Evolutionary conservation across 202 grass and related monocot genomes (phyloP), one percentile per base, ranked within the genome.

Genomic region (Dendrocalamus latiflorus): DNA sequence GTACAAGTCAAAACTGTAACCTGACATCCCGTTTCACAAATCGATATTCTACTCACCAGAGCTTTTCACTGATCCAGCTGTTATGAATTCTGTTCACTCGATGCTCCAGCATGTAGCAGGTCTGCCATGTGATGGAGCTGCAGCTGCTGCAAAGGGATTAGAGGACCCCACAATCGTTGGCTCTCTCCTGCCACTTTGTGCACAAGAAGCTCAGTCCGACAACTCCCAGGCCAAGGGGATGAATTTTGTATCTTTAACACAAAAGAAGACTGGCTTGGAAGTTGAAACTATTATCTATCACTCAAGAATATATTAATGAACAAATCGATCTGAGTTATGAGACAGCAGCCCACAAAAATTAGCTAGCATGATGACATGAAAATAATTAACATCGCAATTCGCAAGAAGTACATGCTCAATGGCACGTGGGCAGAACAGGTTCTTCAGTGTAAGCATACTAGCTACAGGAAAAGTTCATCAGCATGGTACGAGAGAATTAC

Each of bases 1-100:
- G 66, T 73, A 78, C 36, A 86, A 72, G 73, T 90, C 83, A 86
- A 86, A n/a, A 86, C 49, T 54, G 75, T 79, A 48, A 73, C 34
- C 43, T 63, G 82, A 70, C 81, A 75, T 57, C 78, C 50, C 58
- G 21, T 72, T n/a, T n/a, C n/a, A 73, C 65, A 76, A 55, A 14
- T 89, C 68, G 12, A 77, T 86, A 86, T 81, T 75, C 76, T 75
- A 48, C 68, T 71, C 47, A 62, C 5, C 53, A 81, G 45, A 65
- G 72, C 56, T 74, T 69, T 72, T 72, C 61, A 60, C 58, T 78
- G 72, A 70, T 77, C 87, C 76, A 71, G 77, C 41, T 56, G 43
- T 84, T 67, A 58, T 86, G 82, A 77, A 66, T 82, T 67, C 72
- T 89, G 83, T 51, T 56, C 47, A 6, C 81, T 74, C 33, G 49